These are phyloP conservation scores for Mycena polygramma DNA, from an alignment of 768 basidiomycete species.

Conservation along the genomic window DNA sequence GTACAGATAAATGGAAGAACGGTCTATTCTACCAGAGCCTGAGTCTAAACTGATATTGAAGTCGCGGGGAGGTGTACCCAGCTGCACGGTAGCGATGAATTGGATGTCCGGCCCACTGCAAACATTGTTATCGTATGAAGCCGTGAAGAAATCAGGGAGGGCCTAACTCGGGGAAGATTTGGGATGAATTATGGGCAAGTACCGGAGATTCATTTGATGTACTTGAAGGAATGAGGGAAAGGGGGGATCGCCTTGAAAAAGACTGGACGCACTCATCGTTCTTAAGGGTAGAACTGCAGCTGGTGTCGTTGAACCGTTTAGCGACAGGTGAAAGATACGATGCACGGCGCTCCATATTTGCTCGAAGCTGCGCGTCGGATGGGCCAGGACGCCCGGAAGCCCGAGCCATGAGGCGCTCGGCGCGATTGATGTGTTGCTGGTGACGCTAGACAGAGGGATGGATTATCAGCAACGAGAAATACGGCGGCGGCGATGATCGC, in stretches of 20 bases:
- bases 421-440: constrained; percentile 38
- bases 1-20: neutral
- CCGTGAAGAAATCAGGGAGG: neutral
- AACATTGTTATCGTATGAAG: neutral
- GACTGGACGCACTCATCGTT: constrained; percentile 13
- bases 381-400: constrained; percentile 23
- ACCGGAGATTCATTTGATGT: neutral
- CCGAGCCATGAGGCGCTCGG: constrained; percentile 31
- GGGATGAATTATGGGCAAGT: constrained; percentile 17
- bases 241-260: neutral
- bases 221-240: constrained; percentile 3
- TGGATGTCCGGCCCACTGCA: constrained; percentile 28
- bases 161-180: constrained; percentile 27
- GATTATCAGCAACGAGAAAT: neutral
- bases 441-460: constrained; percentile 27
- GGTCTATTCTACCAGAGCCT: constrained; percentile 52
- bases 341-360: constrained; percentile 33
- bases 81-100: constrained; percentile 44
- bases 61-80: constrained; percentile 63
- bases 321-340: constrained; percentile 8
- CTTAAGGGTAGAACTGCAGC: constrained; percentile 8
- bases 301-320: constrained; percentile 24
- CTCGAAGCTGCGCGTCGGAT: constrained; percentile 24
- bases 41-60: constrained; percentile 61
- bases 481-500: no score